Evolutionary conservation across 2,329 filamentous ascomycete species (phyloP).

Genomic region (Gaeumannomyces tritici): DNA sequence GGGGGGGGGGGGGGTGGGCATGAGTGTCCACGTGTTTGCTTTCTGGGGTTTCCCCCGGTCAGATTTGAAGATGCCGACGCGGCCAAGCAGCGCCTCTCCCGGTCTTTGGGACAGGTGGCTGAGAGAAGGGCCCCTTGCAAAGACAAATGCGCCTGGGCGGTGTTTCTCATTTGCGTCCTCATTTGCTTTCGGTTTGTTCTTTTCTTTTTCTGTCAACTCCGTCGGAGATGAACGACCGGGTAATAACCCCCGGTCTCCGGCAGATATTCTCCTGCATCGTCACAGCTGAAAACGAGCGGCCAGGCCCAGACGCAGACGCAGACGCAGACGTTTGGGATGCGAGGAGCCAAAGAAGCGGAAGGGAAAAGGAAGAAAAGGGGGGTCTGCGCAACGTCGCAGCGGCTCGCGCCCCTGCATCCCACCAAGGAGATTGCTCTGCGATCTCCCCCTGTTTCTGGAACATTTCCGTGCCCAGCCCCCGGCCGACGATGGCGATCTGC

Average conservation of each 20-base stretch:
- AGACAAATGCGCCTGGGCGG: not conserved
- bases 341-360: not conserved
- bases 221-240: not conserved
- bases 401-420: no score
- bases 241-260: no score
- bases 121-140: no score
- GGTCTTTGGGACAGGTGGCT: not conserved
- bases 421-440: not conserved
- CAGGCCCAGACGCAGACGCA: no score
- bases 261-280: no score
- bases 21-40: not conserved
- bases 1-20: no score
- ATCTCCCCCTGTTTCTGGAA: not conserved
- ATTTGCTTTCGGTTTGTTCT: not conserved
- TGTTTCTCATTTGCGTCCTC: not conserved
- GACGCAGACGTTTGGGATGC: no score
- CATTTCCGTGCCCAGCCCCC: not conserved
- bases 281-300: no score
- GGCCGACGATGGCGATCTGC: not conserved
- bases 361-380: not conserved
- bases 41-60: no score
- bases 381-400: not conserved
- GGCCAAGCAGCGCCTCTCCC: not conserved
- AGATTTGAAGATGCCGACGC: not conserved
- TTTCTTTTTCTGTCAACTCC: not conserved